A percentile compares a stretch with the other conserved stretches of the same genome.
Evolutionary conservation across 2,329 filamentous ascomycete genomes (phyloP).

Genomic region (Penicillium corylophilum): DNA sequence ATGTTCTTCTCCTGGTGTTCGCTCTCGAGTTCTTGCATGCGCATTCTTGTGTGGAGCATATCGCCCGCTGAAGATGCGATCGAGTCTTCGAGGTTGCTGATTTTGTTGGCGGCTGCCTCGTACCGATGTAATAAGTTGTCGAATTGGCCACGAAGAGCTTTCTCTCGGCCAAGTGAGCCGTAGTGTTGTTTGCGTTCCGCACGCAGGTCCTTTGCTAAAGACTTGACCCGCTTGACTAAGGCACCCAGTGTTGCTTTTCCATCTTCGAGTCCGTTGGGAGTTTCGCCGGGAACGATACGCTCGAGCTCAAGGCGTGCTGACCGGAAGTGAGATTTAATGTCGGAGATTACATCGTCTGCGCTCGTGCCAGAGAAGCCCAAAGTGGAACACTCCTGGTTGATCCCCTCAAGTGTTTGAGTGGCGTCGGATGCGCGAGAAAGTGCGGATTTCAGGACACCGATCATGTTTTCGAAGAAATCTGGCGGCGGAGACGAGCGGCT

Average conservation of each 20-base stretch:
- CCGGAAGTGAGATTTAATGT: conserved; percentile 42
- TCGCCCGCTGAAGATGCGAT: conserved; percentile 46
- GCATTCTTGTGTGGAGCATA: conserved; percentile 46
- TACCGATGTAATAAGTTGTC: conserved; percentile 41
- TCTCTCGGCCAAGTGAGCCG: conserved; percentile 39
- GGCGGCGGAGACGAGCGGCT: conserved; percentile 37
- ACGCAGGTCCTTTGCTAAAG: conserved; percentile 34
- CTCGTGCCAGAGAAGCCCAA: conserved; percentile 41
- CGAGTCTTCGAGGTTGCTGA: conserved; percentile 39
- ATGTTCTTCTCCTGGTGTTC: conserved; percentile 42
- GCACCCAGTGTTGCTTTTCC: conserved; percentile 41
- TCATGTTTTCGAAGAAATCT: conserved; percentile 39
- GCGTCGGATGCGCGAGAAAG: conserved; percentile 41
- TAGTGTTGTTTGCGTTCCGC: conserved; percentile 33
- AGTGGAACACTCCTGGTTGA: conserved; percentile 36
- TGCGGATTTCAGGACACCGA: conserved; percentile 36
- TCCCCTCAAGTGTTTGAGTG: conserved; percentile 34
- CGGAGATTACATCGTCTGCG: conserved; percentile 32
- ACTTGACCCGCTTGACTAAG: conserved; percentile 40
- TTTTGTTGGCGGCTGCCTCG: conserved; percentile 38
- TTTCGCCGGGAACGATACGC: conserved; percentile 46
- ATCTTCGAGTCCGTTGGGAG: conserved; percentile 37
- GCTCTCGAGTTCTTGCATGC: conserved; percentile 43
- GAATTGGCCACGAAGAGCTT: conserved; percentile 45
- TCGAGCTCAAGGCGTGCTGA: conserved; percentile 47